Evolutionary conservation across 2,329 filamentous ascomycete genomes (phyloP).

Genomic region (Phialemoniopsis sp.): DNA sequence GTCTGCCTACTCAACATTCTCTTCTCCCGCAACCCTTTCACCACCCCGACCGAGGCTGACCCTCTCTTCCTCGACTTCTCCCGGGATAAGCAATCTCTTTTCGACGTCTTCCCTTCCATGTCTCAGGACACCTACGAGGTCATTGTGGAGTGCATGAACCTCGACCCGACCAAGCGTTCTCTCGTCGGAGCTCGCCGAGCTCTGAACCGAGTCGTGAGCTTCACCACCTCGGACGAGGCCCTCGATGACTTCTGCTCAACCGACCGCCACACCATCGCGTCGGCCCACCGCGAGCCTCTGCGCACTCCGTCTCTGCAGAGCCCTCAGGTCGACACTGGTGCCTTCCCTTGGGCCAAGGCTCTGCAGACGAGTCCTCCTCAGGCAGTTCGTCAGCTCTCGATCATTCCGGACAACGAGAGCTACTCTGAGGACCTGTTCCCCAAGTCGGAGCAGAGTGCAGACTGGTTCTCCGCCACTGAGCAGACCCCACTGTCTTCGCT

Average conservation of each 20-base stretch:
- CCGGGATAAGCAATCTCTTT: slow-evolving; percentile 89
- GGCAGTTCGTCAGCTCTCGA: slow-evolving; percentile 76
- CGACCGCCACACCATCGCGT: slow-evolving; percentile 71
- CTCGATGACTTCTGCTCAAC: slow-evolving; percentile 91
- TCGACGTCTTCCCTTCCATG: slow-evolving; percentile 98
- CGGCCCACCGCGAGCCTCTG: slow-evolving; percentile 89
- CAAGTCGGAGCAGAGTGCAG: slow-evolving; percentile 65
- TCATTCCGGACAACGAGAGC: slow-evolving; percentile 75
- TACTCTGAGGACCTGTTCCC: slow-evolving; percentile 85
- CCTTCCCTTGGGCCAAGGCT: slow-evolving; percentile 94
- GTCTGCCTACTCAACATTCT: slow-evolving; percentile 95
- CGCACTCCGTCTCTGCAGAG: slow-evolving; percentile 93
- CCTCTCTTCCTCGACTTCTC: slow-evolving; percentile 91
- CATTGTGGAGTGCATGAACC: slow-evolving; percentile 81
- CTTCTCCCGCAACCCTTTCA: slow-evolving; percentile 96
- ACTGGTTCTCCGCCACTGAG: slow-evolving; percentile 75
- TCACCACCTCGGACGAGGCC: slow-evolving; percentile 88
- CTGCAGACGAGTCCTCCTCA: slow-evolving; percentile 72
- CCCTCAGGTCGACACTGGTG: slow-evolving; percentile 72
- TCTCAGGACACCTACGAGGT: slow-evolving; percentile 97
- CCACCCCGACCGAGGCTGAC: slow-evolving; percentile 83
- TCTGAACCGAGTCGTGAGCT: slow-evolving; percentile 76
- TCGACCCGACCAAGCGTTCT: slow-evolving; percentile 87
- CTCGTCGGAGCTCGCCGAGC: slow-evolving; percentile 73
- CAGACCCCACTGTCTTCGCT: slow-evolving; percentile 80